A percentile compares a stretch with the other conserved stretches of the same genome.
These are phyloP conservation scores for Verticillium alfalfae DNA, from an alignment of 2,329 filamentous ascomycete genomes.

Conservation along the genomic window DNA sequence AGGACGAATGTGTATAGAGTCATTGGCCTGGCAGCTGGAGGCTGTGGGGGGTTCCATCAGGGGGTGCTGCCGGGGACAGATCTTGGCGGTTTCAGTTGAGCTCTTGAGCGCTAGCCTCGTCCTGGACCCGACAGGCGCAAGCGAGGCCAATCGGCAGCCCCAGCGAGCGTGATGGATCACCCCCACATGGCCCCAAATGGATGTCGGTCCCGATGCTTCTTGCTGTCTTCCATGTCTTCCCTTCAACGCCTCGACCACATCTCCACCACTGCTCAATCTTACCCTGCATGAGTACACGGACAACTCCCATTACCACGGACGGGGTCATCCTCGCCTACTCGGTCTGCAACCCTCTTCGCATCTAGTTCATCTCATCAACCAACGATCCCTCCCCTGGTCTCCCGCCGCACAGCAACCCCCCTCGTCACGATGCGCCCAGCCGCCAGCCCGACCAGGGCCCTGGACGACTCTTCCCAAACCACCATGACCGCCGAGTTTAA, in stretches of 20 bases:
- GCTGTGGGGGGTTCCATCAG: not conserved
- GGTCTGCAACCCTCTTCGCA: not conserved
- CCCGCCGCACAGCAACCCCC: not conserved
- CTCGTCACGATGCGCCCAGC: not conserved
- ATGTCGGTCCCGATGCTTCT: slow-evolving; percentile 1
- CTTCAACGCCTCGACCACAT: not conserved
- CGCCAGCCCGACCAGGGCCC: not conserved
- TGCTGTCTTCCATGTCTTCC: not conserved
- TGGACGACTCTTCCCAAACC: not conserved
- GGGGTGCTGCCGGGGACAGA: not conserved
- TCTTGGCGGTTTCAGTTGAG: slow-evolving; percentile 2
- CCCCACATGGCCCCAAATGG: not conserved
- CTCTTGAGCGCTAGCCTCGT: not conserved
- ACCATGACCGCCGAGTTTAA: slow-evolving; percentile 1
- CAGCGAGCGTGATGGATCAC: not conserved
- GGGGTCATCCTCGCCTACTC: not conserved
- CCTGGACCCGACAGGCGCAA: not conserved
- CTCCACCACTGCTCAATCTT: slow-evolving; percentile 1
- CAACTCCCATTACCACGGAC: not conserved
- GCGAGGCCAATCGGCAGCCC: not conserved
- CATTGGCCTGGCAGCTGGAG: not conserved
- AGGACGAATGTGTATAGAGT: not conserved
- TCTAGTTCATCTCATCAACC: not conserved
- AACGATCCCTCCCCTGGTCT: not conserved
- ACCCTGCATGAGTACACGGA: slow-evolving; percentile 1